A percentile compares a stretch with the other conserved stretches of the same genome.
These are phyloP conservation scores for Teunomyces funiuensis DNA, from an alignment of 805 yeast species.

Conservation along the genomic window DNA sequence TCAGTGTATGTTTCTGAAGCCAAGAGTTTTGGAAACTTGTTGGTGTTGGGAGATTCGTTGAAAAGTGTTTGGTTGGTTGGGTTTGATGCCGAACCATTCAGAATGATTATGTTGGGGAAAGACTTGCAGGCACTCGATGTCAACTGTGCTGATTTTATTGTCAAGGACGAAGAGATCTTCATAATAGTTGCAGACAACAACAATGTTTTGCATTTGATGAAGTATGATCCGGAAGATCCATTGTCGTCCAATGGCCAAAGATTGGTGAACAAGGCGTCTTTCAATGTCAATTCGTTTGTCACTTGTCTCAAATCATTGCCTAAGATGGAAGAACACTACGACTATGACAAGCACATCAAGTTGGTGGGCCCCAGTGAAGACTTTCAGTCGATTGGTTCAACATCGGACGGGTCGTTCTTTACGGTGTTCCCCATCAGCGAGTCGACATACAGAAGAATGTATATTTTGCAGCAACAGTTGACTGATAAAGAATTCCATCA, in stretches of 20 bases:
- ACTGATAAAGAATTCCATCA: conserved; percentile 70
- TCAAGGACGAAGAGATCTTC: conserved; percentile 65
- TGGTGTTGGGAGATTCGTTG: conserved; percentile 78
- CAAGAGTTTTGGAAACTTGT: conserved; percentile 77
- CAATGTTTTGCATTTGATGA: conserved; percentile 65
- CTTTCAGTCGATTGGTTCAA: conserved; percentile 68
- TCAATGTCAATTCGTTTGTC: conserved; percentile 63
- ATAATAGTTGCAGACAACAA: conserved; percentile 69
- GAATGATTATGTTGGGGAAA: conserved; percentile 76
- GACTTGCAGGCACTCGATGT: conserved; percentile 66
- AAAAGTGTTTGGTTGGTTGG: conserved; percentile 81
- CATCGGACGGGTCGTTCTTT: conserved; percentile 77
- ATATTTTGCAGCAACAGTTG: conserved; percentile 83
- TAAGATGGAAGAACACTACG: conserved; percentile 33
- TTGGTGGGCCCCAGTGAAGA: conserved; percentile 23
- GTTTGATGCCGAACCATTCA: conserved; percentile 91
- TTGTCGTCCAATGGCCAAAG: conserved; percentile 77
- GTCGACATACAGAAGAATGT: conserved; percentile 72
- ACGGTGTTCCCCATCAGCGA: conserved; percentile 76
- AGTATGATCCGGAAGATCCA: conserved; percentile 92
- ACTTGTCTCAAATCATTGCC: conserved; percentile 53
- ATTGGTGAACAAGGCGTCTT: conserved; percentile 66
- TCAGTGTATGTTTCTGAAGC: conserved; percentile 75
- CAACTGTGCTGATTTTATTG: conserved; percentile 71
- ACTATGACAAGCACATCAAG: conserved; percentile 19